Base-by-base conservation (phyloP, 208 protist species). In the Herpetomonas samuelpessoai region DNA sequence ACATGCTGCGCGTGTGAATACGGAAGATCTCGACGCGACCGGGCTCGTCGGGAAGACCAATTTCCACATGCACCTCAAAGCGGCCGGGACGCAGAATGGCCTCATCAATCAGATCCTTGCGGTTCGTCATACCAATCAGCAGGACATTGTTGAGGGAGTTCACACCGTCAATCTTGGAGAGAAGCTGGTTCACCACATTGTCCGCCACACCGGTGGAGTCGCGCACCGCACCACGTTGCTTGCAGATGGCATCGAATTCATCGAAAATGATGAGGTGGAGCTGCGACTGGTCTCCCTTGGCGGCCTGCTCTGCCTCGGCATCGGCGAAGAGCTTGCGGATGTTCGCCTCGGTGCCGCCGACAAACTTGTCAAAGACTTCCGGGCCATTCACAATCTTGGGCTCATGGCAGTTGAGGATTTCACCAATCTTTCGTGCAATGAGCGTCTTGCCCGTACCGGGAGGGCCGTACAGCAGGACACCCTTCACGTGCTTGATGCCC, bases 181-280 rank as follows among this genome's bases (percentile, higher is more conserved):
- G 92, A 3, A 99, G 92, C 85, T 99, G 98, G 82, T 99, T 99
- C 1, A 99, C 98, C 18, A 99, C 92, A 28, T 96, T 98, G 79
- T 99, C 98, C 54, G 81, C 84, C 6, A 99, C 97, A 49, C 98
- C 98, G 2, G 98, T 99, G 28, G 88, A 94, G 68, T 96, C 93
- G 18, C 79, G 74, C 7, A 82, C 71, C 2, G 83, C 84, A 39
- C 98, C 98, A 65, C 98, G 82, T 75, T 97, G 81, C 72, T 99
- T 99, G 76, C 97, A 99, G 68, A 99, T 99, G 35, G 98, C 97
- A 81, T 99, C 98, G 74, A 99, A 97, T 79, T 99, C 99, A 84
- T 99, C 99, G 61, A 99, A 98, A 65, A 99, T 99, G 68, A 99
- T 99, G 26, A 99, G 91, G 70, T 99, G 99, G 19, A 99, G 71